These are phyloP conservation scores for Suillus fuscotomentosus DNA, from an alignment of 768 basidiomycete species.

Conservation along the genomic window DNA sequence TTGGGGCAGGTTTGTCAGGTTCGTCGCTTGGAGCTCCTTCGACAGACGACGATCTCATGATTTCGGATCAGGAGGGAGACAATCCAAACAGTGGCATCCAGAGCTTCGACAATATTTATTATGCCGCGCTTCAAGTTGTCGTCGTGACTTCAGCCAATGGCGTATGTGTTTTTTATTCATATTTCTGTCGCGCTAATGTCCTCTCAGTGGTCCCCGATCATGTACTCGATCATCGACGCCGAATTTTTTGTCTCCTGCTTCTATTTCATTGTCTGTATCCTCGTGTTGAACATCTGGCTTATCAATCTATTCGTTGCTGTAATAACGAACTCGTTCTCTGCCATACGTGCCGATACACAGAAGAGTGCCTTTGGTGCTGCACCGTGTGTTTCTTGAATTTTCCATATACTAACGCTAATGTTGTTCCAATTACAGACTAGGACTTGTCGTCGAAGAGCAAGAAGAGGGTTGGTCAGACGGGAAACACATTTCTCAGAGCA, in stretches of 20 bases:
- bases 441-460: conserved; percentile 46
- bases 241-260: conserved; percentile 87
- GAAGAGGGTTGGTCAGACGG: conserved; percentile 65
- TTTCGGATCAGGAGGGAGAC: conserved; percentile 44
- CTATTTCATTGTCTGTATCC: conserved; percentile 81
- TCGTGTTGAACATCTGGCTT: conserved; percentile 92
- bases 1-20: conserved; percentile 82
- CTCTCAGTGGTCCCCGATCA: conserved; percentile 68
- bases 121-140: conserved; percentile 77
- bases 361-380: conserved; percentile 90
- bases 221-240: conserved; percentile 88
- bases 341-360: conserved; percentile 81
- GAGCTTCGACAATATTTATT: conserved; percentile 90
- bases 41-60: background rate
- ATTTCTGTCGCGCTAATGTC: background rate
- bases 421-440: conserved; percentile 29
- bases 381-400: conserved; percentile 18
- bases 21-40: conserved; percentile 12
- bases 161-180: conserved; percentile 40
- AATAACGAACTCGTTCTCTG: conserved; percentile 91
- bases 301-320: conserved; percentile 94
- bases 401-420: background rate
- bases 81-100: conserved; percentile 69
- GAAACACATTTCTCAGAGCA: conserved; percentile 41
- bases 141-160: conserved; percentile 79